Base-by-base conservation (phyloP, 148 eudicot species). In the Pouteria glomerata region DNA sequence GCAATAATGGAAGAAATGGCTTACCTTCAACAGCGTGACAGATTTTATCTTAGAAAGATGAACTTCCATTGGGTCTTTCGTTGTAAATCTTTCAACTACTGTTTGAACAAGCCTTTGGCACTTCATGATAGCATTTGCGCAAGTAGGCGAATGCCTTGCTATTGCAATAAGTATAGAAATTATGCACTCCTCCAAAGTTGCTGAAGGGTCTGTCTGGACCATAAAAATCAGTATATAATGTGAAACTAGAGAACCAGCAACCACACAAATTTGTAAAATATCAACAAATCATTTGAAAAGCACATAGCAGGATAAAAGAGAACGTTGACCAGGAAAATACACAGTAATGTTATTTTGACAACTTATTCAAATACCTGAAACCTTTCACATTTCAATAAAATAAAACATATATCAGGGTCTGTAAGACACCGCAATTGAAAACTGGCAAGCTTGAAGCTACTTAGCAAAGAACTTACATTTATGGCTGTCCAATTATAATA, bases 131-230 rank as follows among this genome's bases (percentile, higher is more conserved):
- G 92, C 97, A 75, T 76, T 77, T 74, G 97, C 86, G 73, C 91
- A 82, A 57, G 90, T 86, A 51, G 95, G 91, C 58, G 98, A 94
- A 81, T 91, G 95, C 79, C 96, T 94, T 61, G 96, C 91, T 71
- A 95, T 58, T 63, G 98, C 98, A 73, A 89, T 63, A 68, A 89
- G 82, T 75, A 91, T 80, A 21, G 96, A 82, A 21, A 89, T 68
- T 74, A 89, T 74, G 85, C 89, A 81, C 64, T 95, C 97, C 76
- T 95, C 97, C 88, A 91, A 74, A 63, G 80, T 76, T 42, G 76
- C 69, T 6, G 89, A 70, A 47, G 93, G 87, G 69, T 87, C 83
- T 57, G 83, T 73, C 97, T 94, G 89, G 75, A 76, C 42, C 68
- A 80, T 72, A 59, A 47, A 31, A 21, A 51, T 61, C 41, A 53